phyloP scores from a whole-genome alignment of 805 yeast genomes.

The Isabelozyma rhagii region DNA sequence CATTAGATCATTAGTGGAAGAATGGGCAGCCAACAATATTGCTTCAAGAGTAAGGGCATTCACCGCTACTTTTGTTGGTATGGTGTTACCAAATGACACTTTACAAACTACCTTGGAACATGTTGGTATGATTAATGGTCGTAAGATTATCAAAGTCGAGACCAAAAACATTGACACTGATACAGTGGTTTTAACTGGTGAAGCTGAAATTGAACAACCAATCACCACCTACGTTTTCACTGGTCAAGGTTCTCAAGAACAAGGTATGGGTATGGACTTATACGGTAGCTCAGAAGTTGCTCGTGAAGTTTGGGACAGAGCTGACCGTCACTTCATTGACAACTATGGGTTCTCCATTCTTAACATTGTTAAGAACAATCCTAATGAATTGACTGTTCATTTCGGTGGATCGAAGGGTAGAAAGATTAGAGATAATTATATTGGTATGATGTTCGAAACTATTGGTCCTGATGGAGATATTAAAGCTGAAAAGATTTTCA shows the following conservation, averaged over 20 bases:
- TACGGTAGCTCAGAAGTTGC: conserved; percentile 91
- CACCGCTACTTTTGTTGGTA: conserved; percentile 86
- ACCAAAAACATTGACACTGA: conserved; percentile 81
- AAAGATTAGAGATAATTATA: conserved; percentile 89
- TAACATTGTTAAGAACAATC: conserved; percentile 93
- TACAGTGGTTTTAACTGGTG: conserved; percentile 78
- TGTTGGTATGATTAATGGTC: conserved; percentile 98
- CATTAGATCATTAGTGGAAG: conserved; percentile 91
- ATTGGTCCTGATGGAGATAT: conserved; percentile 79
- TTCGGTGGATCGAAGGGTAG: conserved; percentile 98
- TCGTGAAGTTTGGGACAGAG: conserved; percentile 94
- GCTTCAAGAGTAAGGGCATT: conserved; percentile 95
- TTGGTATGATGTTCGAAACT: conserved; percentile 96
- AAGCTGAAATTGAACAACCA: conserved; percentile 99
- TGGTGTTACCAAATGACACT: conserved; percentile 95
- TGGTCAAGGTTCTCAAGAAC: conserved; percentile 99
- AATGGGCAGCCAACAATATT: conserved; percentile 97
- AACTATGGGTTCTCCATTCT: conserved; percentile 97
- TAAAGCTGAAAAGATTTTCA: conserved; percentile 92
- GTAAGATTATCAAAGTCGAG: conserved; percentile 92
- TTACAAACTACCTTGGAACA: conserved; percentile 88
- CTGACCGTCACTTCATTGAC: conserved; percentile 86
- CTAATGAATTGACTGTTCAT: conserved; percentile 90
- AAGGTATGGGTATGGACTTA: conserved; percentile 99
- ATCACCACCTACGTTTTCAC: conserved; percentile 95